Evolutionary conservation across 2,329 filamentous ascomycete species (phyloP).

Genomic region (Pseudogymnoascus verrucosus): DNA sequence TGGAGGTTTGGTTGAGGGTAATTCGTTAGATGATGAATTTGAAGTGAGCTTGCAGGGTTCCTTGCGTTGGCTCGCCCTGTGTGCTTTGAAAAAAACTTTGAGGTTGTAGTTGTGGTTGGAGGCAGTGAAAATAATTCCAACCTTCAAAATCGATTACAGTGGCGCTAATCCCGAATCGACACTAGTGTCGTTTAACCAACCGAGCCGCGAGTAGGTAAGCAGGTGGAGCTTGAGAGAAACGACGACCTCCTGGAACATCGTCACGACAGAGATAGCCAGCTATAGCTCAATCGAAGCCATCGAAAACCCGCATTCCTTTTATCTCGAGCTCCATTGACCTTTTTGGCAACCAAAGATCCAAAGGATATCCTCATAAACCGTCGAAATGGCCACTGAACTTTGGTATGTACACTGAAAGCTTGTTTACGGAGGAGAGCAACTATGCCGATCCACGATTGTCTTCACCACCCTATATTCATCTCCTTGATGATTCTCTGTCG

Average conservation of each 20-base stretch:
- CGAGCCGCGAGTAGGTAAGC: conserved; percentile 16
- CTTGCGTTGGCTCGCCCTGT: conserved; percentile 55
- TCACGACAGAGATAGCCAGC: conserved; percentile 12
- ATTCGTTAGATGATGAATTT: neutral
- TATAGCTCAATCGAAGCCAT: conserved; percentile 11
- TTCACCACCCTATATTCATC: conserved; percentile 11
- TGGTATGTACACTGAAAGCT: conserved; percentile 54
- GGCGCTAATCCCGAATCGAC: neutral
- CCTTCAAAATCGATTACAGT: conserved; percentile 1
- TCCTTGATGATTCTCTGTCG: conserved; percentile 3
- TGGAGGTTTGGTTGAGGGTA: conserved; percentile 9
- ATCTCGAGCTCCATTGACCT: conserved; percentile 9
- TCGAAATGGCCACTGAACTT: conserved; percentile 69
- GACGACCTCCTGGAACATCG: conserved; percentile 1
- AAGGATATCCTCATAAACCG: conserved; percentile 26
- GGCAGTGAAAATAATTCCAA: conserved; percentile 2
- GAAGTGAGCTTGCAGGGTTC: conserved; percentile 40
- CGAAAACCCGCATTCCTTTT: conserved; percentile 5
- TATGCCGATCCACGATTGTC: neutral
- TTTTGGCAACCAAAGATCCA: conserved; percentile 3
- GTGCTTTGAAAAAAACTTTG: conserved; percentile 11
- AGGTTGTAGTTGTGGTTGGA: neutral
- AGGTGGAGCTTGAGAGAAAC: conserved; percentile 8
- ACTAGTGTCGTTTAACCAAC: conserved; percentile 17
- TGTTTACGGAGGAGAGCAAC: neutral